Conservation (phyloP, 2,329 filamentous ascomycete species). For the Sporothrix schenckii region DNA sequence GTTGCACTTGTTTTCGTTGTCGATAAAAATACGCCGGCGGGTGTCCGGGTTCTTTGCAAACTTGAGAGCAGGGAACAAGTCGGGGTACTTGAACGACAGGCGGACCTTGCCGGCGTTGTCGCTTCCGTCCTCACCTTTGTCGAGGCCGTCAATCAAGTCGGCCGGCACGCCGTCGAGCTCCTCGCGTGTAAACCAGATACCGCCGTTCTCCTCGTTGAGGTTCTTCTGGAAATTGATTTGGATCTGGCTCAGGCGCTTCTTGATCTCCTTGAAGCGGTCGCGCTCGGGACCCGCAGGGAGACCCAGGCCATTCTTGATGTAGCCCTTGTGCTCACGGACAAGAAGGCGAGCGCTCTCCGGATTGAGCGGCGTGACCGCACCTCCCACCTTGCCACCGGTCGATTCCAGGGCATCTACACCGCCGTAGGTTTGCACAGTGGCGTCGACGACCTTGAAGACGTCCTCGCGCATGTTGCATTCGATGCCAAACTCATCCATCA, state of each 20-base stretch:
- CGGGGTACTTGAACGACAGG: conserved; percentile 81
- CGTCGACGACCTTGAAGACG: conserved; percentile 68
- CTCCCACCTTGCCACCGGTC: conserved; percentile 39
- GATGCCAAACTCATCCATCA: conserved; percentile 76
- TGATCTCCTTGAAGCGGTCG: conserved; percentile 84
- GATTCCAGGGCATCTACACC: conserved; percentile 52
- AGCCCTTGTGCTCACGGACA: conserved; percentile 76
- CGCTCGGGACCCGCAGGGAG: conserved; percentile 69
- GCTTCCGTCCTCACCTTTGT: conserved; percentile 64
- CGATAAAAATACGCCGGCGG: conserved; percentile 69
- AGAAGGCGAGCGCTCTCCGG: conserved; percentile 71
- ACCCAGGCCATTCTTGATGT: conserved; percentile 74
- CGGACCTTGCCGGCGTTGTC: conserved; percentile 72
- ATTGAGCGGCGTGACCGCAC: conserved; percentile 54
- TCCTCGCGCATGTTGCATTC: conserved; percentile 82
- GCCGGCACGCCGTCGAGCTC: conserved; percentile 75
- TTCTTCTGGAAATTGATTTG: conserved; percentile 77
- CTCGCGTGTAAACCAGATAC: conserved; percentile 73
- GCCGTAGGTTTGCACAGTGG: conserved; percentile 55
- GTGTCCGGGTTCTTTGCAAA: conserved; percentile 72
- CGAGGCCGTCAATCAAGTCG: conserved; percentile 67
- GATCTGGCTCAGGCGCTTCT: conserved; percentile 75
- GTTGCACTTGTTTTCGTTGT: conserved; percentile 81
- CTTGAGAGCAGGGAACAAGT: conserved; percentile 76
- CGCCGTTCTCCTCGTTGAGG: conserved; percentile 80